Base-by-base conservation (phyloP, 495 filamentous ascomycete genomes). In the Hyaloscypha hepaticicola region DNA sequence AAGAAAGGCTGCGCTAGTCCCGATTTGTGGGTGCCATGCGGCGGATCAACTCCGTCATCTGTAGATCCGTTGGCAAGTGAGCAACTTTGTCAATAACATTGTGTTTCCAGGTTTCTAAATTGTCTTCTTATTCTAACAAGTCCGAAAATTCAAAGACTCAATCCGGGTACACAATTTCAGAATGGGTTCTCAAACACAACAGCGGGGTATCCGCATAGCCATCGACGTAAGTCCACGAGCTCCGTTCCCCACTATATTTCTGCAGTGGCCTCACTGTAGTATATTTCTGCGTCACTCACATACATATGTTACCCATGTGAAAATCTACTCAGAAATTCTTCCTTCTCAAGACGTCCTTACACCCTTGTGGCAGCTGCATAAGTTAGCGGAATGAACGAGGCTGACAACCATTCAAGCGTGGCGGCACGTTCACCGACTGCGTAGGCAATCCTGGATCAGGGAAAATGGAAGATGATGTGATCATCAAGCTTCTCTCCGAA, bases 401-500 rank as follows among this genome's bases (percentile, higher is more conserved):
- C 45, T 53, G 27, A 62, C 12, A 25, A 55, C 11, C 51, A 28
- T 22, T 49, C 34, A 57, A 83, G 81, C 83, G 88, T 27, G 88
- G 88, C 64, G 88, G 88, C 65, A 90, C 88, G 25, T 90, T 90
- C 72, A 88, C 87, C 48, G 88, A 89, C 73, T 88, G 85, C 68
- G 85, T 90, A 41, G 88, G 88, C 49, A 87, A 87, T 65, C 76
- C 82, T 5, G 79, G 80, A 31, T 85, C 81, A 51, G 83, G 83
- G 4, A 80, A 76, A 61, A 79, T 84, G 74, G 75, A 83, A 67
- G 85, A 88, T 61, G 88, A 94, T 70, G 81, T 96, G 52, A 86
- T 96, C 60, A 86, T 96, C 72, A 96, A 96, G 75, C 80, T 96
- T 0, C 83, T 96, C 6, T 95, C 91, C n/a, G 90, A 93, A 55